These are phyloP conservation scores for Musa schizocarpa DNA, from an alignment of 176 grass and related monocot species.

Conservation along the genomic window DNA sequence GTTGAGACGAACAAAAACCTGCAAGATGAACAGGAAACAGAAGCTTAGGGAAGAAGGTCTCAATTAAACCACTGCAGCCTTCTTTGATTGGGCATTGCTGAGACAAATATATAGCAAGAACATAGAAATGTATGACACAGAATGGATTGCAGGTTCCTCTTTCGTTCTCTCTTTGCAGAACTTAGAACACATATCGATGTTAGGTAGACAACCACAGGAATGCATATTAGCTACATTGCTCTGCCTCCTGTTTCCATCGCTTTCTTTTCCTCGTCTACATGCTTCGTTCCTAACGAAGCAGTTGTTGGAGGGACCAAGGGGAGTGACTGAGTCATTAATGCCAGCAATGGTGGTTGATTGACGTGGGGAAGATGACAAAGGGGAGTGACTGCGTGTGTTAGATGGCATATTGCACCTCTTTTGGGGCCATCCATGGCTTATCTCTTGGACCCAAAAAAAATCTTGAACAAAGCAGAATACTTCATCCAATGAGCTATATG, in stretches of 20 bases:
- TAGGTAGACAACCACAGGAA: not conserved
- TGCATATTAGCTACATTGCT: not conserved
- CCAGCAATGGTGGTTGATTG: constrained; percentile 57
- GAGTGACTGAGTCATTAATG: constrained; percentile 34
- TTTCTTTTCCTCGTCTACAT: too few relatives aligned
- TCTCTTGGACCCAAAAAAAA: too few relatives aligned
- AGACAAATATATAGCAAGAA: constrained; percentile 9
- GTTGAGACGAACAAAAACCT: constrained; percentile 12
- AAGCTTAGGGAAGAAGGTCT: not conserved
- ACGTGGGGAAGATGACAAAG: constrained; percentile 20
- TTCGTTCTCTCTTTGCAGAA: not conserved
- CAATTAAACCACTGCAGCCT: not conserved
- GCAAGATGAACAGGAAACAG: not conserved
- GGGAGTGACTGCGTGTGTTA: constrained; percentile 38
- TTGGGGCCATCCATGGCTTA: not conserved
- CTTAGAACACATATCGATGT: not conserved
- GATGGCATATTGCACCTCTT: constrained; percentile 14
- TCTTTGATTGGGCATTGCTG: not conserved
- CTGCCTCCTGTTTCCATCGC: too few relatives aligned
- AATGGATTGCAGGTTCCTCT: not conserved
- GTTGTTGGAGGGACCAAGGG: too few relatives aligned
- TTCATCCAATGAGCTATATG: too few relatives aligned
- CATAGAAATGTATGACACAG: constrained; percentile 14
- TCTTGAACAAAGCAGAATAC: too few relatives aligned
- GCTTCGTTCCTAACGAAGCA: too few relatives aligned